phyloP scores from a whole-genome alignment of 371 early-diverging fungal species.

The Nematocida minor region DNA sequence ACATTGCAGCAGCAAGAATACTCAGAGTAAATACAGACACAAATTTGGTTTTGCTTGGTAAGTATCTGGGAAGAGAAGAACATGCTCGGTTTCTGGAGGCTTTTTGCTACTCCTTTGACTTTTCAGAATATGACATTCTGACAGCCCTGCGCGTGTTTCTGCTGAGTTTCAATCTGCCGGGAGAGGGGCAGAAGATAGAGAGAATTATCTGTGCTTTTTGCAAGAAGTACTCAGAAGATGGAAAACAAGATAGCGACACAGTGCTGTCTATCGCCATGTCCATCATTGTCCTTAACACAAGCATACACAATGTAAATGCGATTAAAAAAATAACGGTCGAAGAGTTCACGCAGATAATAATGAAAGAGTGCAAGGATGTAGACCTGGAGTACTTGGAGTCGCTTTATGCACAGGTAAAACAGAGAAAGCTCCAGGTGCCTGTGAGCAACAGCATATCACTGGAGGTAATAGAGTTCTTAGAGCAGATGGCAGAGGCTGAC shows the following conservation, averaged over 20 bases:
- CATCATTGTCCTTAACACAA: slow-evolving; percentile 82
- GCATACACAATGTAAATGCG: slow-evolving; percentile 81
- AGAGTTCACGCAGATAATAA: slow-evolving; percentile 69
- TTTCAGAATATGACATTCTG: slow-evolving; percentile 73
- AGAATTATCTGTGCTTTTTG: slow-evolving; percentile 79
- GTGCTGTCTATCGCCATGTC: slow-evolving; percentile 63
- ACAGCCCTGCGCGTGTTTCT: slow-evolving; percentile 75
- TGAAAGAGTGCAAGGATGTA: slow-evolving; percentile 24
- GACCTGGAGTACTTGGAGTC: slow-evolving; percentile 32
- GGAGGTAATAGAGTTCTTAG: neutral
- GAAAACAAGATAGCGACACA: slow-evolving; percentile 28
- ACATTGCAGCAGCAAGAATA: neutral
- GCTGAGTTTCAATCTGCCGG: slow-evolving; percentile 77
- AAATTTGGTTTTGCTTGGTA: slow-evolving; percentile 68
- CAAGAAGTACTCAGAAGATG: slow-evolving; percentile 69
- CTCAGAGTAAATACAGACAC: slow-evolving; percentile 23
- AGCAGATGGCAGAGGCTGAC: slow-evolving; percentile 10
- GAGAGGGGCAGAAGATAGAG: slow-evolving; percentile 84
- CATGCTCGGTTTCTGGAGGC: slow-evolving; percentile 71
- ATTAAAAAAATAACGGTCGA: slow-evolving; percentile 76
- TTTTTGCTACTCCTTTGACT: slow-evolving; percentile 76
- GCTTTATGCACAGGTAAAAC: slow-evolving; percentile 55
- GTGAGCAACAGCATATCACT: slow-evolving; percentile 27
- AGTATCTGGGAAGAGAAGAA: slow-evolving; percentile 71
- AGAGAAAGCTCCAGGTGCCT: slow-evolving; percentile 56